Evolutionary conservation across 805 yeast species (phyloP).

Genomic region (Ogataea thermomethanolica): DNA sequence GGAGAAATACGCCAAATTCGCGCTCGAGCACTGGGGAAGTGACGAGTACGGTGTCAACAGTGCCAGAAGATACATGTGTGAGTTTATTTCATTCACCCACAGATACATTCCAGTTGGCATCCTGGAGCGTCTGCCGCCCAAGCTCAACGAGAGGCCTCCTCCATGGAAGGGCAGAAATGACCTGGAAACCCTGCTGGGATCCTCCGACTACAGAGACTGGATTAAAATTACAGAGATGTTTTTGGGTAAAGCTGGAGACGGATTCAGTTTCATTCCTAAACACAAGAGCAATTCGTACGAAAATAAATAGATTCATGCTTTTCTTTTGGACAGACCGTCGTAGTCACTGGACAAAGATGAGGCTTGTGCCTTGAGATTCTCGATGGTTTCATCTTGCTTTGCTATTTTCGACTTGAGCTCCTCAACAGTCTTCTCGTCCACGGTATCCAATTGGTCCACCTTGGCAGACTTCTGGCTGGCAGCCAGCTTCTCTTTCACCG

Average conservation of each 20-base stretch:
- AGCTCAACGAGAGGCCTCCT: conserved; percentile 90
- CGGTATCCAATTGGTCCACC: conserved; percentile 23
- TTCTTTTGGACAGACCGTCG: conserved; percentile 29
- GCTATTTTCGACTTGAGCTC: conserved; percentile 49
- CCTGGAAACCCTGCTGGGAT: conserved; percentile 83
- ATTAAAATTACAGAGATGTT: conserved; percentile 93
- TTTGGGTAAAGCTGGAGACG: conserved; percentile 76
- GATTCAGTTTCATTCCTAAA: conserved; percentile 82
- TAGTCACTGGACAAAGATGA: conserved; percentile 62
- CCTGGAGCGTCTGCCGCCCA: conserved; percentile 82
- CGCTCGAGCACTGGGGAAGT: conserved; percentile 96
- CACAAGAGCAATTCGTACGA: conserved; percentile 88
- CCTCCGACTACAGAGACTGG: conserved; percentile 89
- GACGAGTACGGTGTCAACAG: conserved; percentile 91
- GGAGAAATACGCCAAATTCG: conserved; percentile 66
- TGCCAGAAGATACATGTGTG: conserved; percentile 89
- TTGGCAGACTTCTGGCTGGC: conserved; percentile 9
- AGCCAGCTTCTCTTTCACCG: conserved; percentile 53
- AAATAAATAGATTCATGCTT: conserved; percentile 2
- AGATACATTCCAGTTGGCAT: conserved; percentile 94
- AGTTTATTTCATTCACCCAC: conserved; percentile 89
- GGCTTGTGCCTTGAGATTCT: conserved; percentile 70
- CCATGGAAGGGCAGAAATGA: conserved; percentile 91
- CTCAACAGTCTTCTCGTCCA: conserved; percentile 38
- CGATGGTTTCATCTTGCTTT: conserved; percentile 62